A percentile compares a stretch with the other conserved stretches of the same genome.
Conservation (phyloP, 2,329 filamentous ascomycete species). For the Chaetomium sp. region DNA sequence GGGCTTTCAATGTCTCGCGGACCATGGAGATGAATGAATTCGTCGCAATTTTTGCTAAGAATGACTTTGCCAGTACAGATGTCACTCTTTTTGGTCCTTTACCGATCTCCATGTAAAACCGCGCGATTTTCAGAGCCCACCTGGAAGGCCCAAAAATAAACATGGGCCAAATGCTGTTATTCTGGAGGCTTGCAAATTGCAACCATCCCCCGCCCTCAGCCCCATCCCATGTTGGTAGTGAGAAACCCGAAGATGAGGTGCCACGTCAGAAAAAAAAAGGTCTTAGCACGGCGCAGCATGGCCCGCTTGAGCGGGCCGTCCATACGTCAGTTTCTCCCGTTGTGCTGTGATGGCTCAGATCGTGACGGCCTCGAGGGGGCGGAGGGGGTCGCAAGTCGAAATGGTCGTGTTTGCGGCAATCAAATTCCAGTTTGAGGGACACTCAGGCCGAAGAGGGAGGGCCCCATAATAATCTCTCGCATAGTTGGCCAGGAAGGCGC, state of each 20-base stretch:
- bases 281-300: background rate
- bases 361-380: background rate
- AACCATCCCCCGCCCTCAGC: background rate
- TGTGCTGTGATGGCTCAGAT: background rate
- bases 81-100: background rate
- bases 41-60: background rate
- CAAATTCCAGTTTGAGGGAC: constrained; percentile 1
- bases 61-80: background rate
- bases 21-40: background rate
- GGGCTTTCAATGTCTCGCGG: background rate
- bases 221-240: background rate
- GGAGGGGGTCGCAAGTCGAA: background rate
- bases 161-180: background rate
- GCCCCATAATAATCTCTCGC: background rate
- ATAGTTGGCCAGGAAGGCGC: background rate
- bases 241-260: background rate
- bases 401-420: constrained; percentile 9
- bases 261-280: constrained; percentile 12
- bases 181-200: background rate
- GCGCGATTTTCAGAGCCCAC: background rate
- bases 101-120: background rate
- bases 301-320: background rate
- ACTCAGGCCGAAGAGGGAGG: background rate
- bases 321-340: background rate
- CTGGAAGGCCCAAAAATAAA: constrained; percentile 3